These are phyloP conservation scores for Purpureocillium lavendulum DNA, from an alignment of 2,329 filamentous ascomycete species.

Conservation along the genomic window DNA sequence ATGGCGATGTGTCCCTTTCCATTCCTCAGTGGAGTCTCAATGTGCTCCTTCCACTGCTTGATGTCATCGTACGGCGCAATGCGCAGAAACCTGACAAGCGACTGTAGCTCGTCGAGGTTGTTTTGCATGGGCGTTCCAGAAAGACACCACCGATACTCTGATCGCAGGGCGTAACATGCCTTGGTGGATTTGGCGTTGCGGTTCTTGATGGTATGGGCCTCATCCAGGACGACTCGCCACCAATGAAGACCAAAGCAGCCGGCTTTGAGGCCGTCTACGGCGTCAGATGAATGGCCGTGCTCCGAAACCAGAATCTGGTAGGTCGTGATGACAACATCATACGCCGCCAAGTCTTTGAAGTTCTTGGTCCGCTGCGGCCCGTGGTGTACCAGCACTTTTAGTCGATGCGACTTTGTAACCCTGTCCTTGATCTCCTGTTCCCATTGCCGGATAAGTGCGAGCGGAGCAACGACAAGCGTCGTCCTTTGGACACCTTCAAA, in stretches of 20 bases:
- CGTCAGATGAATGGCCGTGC: conserved; percentile 60
- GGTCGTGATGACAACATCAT: conserved; percentile 94
- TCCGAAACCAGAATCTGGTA: conserved; percentile 95
- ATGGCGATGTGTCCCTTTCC: conserved; percentile 87
- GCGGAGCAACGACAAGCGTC: conserved; percentile 84
- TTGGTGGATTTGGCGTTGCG: conserved; percentile 92
- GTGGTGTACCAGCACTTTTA: conserved; percentile 86
- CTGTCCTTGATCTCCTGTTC: conserved; percentile 86
- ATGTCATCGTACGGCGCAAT: conserved; percentile 89
- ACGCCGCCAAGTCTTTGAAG: conserved; percentile 66
- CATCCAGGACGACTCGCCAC: conserved; percentile 92
- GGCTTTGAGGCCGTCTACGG: conserved; percentile 54
- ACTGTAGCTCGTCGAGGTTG: conserved; percentile 93
- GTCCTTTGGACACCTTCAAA: conserved; percentile 62
- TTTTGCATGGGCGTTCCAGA: conserved; percentile 98
- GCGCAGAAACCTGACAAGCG: conserved; percentile 81
- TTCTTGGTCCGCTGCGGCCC: conserved; percentile 78
- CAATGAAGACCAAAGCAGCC: conserved; percentile 89
- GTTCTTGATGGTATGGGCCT: conserved; percentile 98
- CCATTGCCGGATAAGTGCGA: conserved; percentile 96
- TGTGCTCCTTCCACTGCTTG: conserved; percentile 81
- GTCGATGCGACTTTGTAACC: conserved; percentile 57
- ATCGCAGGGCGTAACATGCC: conserved; percentile 75
- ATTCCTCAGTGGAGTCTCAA: conserved; percentile 81
- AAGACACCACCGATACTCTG: conserved; percentile 91